Evolutionary conservation across 2,329 filamentous ascomycete genomes (phyloP), one percentile per base, ranked within the genome.

Genomic region (Fusarium aywerte): DNA sequence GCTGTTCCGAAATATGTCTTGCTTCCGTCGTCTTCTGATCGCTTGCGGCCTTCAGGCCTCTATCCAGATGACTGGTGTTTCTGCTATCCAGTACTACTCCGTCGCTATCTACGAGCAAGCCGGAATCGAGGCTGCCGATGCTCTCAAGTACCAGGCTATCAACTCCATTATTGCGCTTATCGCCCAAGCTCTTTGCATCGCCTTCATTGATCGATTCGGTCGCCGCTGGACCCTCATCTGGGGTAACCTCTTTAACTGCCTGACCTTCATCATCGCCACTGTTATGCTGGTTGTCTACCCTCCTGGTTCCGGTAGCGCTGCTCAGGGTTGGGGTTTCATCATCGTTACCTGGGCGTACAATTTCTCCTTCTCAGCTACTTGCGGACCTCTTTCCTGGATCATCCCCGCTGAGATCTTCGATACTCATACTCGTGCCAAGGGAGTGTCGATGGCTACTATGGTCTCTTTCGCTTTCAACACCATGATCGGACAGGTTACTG

Each of bases 321-420:
- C 21, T 38, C 60, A 33, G 39, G 82, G 84, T 11, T 92, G 62
- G 62, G 62, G 87, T 2, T 95, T 94, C 77, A 94, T 94, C 63
- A 73, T 62, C 39, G 83, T 87, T 70, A 94, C 91, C 2, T 94
- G 91, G 91, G 75, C 92, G 2, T 94, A 92, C 83, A 93, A 94
- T 79, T 90, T 93, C 80, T 89, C 84, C 39, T 93, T 92, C 82
- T 89, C 85, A 5, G 84, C 85, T 32, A 90, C 89, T 3, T 91
- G 89, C 60, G 91, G 91, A 21, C 90, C 91, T 0, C 78, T 93
- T 2, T 78, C 76, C 1, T 85, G 78, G 84, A 85, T 86, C 68
- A 87, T 89, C 62, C 87, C 86, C 0, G 88, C 90, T 48, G 90
- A 92, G 74, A 90, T 92, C 38, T 93, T 93, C 78, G 91, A 93